Evolutionary conservation across 2,329 filamentous ascomycete species (phyloP).

Genomic region (Penicillium sclerotiorum): DNA sequence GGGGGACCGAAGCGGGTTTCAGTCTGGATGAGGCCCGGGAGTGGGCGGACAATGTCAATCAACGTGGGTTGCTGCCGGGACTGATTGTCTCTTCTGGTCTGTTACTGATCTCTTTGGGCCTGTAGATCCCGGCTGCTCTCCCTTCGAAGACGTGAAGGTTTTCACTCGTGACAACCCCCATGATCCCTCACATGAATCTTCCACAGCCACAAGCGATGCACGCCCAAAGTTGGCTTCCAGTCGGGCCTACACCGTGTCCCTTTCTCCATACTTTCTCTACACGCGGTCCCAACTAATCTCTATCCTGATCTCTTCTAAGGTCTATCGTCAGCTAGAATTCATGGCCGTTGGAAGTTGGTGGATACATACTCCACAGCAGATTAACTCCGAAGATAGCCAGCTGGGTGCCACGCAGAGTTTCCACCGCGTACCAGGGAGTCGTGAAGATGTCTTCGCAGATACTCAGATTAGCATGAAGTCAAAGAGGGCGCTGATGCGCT

Average conservation of each 20-base stretch:
- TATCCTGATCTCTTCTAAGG: slow-evolving; percentile 82
- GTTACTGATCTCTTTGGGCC: slow-evolving; percentile 27
- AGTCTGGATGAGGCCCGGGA: slow-evolving; percentile 78
- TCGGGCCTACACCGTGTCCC: slow-evolving; percentile 77
- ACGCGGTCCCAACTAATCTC: slow-evolving; percentile 76
- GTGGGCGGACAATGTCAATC: slow-evolving; percentile 62
- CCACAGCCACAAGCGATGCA: slow-evolving; percentile 14
- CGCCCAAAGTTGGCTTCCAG: slow-evolving; percentile 49
- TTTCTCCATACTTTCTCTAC: slow-evolving; percentile 87
- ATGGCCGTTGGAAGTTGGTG: slow-evolving; percentile 92
- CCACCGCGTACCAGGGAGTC: slow-evolving; percentile 77
- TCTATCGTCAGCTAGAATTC: slow-evolving; percentile 89
- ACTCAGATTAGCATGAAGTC: slow-evolving; percentile 73
- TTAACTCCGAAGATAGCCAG: slow-evolving; percentile 13
- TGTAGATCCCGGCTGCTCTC: slow-evolving; percentile 37
- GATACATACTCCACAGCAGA: slow-evolving; percentile 56
- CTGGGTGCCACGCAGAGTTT: slow-evolving; percentile 46
- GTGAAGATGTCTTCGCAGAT: slow-evolving; percentile 88
- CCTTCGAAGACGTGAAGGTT: slow-evolving; percentile 45
- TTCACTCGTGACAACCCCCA: slow-evolving; percentile 21
- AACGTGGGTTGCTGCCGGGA: slow-evolving; percentile 34
- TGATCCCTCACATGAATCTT: slow-evolving; percentile 4
- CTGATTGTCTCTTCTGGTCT: slow-evolving; percentile 6
- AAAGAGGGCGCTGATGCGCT: slow-evolving; percentile 89
- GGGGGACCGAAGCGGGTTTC: slow-evolving; percentile 80